Evolutionary conservation across 208 protist genomes (phyloP).

Genomic region (Trichomonas tenax): DNA sequence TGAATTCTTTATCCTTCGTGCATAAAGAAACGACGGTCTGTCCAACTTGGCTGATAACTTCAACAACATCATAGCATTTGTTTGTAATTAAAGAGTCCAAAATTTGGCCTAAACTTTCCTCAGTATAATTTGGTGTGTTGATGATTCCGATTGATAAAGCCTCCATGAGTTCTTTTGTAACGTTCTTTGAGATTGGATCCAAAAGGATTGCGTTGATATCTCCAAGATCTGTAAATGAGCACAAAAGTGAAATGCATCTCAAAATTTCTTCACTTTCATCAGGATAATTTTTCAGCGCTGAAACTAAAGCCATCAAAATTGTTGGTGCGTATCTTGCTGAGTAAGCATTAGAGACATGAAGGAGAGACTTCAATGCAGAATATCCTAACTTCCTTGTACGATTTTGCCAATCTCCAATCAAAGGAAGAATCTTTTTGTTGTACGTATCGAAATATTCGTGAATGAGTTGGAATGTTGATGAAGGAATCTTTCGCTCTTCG

Average conservation of each 20-base stretch:
- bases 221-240: not conserved
- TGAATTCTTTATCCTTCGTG: not conserved
- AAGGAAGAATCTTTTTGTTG: not conserved
- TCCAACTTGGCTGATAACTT: not conserved
- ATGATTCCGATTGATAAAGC: not conserved
- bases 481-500: not conserved
- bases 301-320: not conserved
- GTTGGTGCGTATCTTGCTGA: not conserved
- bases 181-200: not conserved
- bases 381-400: constrained; percentile 18
- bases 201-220: not conserved
- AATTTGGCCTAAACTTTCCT: not conserved
- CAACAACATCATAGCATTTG: not conserved
- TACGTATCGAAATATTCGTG: not conserved
- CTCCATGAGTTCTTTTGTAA: not conserved
- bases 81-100: not conserved
- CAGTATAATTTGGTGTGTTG: not conserved
- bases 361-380: not conserved
- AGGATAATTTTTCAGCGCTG: not conserved
- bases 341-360: not conserved
- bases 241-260: not conserved
- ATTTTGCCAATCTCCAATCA: not conserved
- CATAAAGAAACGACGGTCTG: not conserved
- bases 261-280: not conserved
- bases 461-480: not conserved